phyloP scores from a whole-genome alignment of 805 yeast species.

The Hanseniaspora hatyaiensis region DNA sequence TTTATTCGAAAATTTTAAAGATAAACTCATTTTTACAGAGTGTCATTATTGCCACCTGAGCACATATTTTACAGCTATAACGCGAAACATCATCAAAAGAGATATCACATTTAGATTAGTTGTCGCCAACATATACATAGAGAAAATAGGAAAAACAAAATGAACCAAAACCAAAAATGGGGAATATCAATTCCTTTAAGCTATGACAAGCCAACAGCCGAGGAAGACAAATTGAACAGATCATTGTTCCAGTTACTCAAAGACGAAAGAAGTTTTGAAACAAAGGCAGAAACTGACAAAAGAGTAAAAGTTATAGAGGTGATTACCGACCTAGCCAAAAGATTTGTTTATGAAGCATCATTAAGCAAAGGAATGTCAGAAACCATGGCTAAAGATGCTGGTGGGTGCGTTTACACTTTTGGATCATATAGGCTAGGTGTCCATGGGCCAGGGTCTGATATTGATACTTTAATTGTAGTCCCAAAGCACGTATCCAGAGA shows the following conservation, averaged over 20 bases:
- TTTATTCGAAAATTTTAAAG: no score
- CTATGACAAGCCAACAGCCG: constrained; percentile 68
- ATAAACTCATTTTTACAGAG: no score
- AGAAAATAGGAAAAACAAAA: no score
- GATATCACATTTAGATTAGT: no score
- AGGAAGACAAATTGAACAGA: constrained; percentile 68
- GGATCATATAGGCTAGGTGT: constrained; percentile 94
- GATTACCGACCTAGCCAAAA: constrained; percentile 62
- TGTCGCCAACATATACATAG: no score
- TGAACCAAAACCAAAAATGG: constrained; percentile 15
- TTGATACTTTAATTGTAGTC: constrained; percentile 90
- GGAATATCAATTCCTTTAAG: constrained; percentile 50
- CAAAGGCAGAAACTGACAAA: constrained; percentile 69
- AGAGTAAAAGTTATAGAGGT: constrained; percentile 62
- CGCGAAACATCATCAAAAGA: no score
- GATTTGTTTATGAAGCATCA: constrained; percentile 75
- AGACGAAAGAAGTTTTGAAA: constrained; percentile 76
- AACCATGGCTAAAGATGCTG: constrained; percentile 95
- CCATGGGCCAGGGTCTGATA: constrained; percentile 96
- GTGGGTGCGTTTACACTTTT: constrained; percentile 92
- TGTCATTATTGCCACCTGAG: no score
- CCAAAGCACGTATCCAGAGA: constrained; percentile 90
- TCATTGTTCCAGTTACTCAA: constrained; percentile 65
- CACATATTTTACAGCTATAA: no score
- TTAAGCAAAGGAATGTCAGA: constrained; percentile 82